Base-by-base conservation (phyloP, 2,329 filamentous ascomycete genomes). In the Cercospora brassicicola region DNA sequence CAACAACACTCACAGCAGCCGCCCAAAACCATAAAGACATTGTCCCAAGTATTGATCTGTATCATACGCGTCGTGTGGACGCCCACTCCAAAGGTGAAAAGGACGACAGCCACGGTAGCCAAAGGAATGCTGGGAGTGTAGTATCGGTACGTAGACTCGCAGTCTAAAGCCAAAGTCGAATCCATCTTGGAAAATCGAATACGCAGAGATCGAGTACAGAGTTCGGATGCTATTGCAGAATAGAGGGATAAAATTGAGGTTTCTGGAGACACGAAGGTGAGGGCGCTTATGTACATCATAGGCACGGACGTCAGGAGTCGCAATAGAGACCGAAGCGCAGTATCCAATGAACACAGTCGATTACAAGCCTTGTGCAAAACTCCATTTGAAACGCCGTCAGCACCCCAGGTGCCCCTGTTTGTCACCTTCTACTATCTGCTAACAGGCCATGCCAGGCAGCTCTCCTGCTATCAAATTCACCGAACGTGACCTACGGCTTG, bases 21-120 rank as follows among this genome's bases (percentile, higher is more conserved):
- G 11, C 67, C 64, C 6, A 69, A 33, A 15, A 67, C 60, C 30
- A 69, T 60, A 36, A 64, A 69, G 10, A 56, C 30, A 31, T 69
- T 64, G 26, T 64, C 64, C 64, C 61, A 66, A 1, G 57, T 61
- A 8, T 48, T 55, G 18, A 55, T 66, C 31, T 10, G 39, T 4
- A 67, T 20, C 45, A 64, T 66, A 51, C 61, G 55, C 15, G 33
- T 15, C 2, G 36, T 39, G 11, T 66, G 61, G 1, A 51, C 23
- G 5, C 60, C 55, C 11, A 45, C 30, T 11, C 51, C 26, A 4
- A 67, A 18, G 1, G 56, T 30, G 45, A 66, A 69, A 11, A 69
- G 55, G 3, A 42, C 64, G 28, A 69, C 59, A 28, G 31, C 67
- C 4, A 69, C 45, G 5, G 59, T 26, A 13, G 67, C 67, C 11